phyloP scores from a whole-genome alignment of 2,329 filamentous ascomycete genomes.

The Periconia sp. region DNA sequence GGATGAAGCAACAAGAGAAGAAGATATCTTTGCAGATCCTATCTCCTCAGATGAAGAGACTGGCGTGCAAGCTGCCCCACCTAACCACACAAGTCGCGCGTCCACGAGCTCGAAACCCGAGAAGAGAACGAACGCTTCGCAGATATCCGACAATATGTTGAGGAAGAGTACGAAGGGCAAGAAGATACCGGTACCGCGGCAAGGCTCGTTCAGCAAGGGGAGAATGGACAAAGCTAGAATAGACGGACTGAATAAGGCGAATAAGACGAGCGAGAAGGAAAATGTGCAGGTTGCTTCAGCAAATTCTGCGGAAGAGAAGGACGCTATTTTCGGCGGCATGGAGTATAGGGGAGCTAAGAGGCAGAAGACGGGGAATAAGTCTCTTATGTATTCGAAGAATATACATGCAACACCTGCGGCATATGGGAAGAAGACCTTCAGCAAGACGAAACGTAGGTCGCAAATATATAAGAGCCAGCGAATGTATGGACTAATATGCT shows the following conservation, averaged over 20 bases:
- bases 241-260: slow-evolving; percentile 12
- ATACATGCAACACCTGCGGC: slow-evolving; percentile 5
- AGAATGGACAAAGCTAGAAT: slow-evolving; percentile 13
- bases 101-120: neutral
- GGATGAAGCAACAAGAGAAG: neutral
- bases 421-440: neutral
- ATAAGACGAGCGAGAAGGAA: slow-evolving; percentile 29
- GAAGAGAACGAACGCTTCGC: slow-evolving; percentile 3
- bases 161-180: neutral
- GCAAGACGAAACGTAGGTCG: slow-evolving; percentile 2
- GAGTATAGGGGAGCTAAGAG: slow-evolving; percentile 12
- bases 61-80: slow-evolving; percentile 16
- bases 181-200: slow-evolving; percentile 11
- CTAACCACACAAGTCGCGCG: slow-evolving; percentile 6
- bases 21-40: slow-evolving; percentile 27
- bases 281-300: slow-evolving; percentile 9
- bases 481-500: too few relatives aligned
- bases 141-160: slow-evolving; percentile 1
- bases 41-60: slow-evolving; percentile 30
- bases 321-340: slow-evolving; percentile 15
- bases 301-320: slow-evolving; percentile 10
- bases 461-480: too few relatives aligned
- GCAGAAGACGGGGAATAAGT: slow-evolving; percentile 7
- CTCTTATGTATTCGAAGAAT: slow-evolving; percentile 2
- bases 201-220: slow-evolving; percentile 14